Evolutionary conservation across 2,329 filamentous ascomycete genomes (phyloP), one percentile per base, ranked within the genome.

Genomic region (Cercospora beticola): DNA sequence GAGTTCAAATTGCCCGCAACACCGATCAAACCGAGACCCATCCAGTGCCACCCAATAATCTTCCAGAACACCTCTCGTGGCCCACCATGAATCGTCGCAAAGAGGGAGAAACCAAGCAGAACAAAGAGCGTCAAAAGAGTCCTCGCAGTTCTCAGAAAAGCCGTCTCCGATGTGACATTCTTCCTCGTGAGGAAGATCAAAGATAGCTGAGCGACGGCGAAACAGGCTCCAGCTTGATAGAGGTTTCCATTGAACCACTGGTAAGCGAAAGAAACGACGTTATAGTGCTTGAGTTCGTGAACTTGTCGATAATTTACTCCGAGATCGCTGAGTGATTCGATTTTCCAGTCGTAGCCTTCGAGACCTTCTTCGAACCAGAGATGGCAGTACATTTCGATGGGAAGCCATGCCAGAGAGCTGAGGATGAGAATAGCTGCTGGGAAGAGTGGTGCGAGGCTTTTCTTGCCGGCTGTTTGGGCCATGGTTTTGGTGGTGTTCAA

Each of bases 11-110:
- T 73, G 3, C 70, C 70, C 1, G 72, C 72, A 3, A 72, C 12
- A 0, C 66, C 66, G 1, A 69, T 66, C 66, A 70, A 52, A 4
- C 57, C 59, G 2, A 69, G 26, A 5, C 72, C 70, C 49, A 40
- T 71, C 70, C 72, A 74, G 43, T 74, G 72, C 72, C 72, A 74
- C 16, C 70, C 72, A 46, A 70, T 66, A 36, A 71, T 71, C 33
- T 68, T 68, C 68, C 69, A 71, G 16, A 66, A 62, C 54, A 65
- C 66, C 66, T 74, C 72, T 7, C 72, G 52, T 23, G 70, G 72
- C 2, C 72, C 72, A 26, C 72, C 72, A 43, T 71, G 72, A 8
- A 74, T 61, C 12, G 28, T 43, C 5, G 58, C 66, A 14, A 74
- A 49, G n/a, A 74, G 69, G 5, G 68, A 31, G 67, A 72, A 71